Conservation (phyloP, 2,329 filamentous ascomycete genomes). For the Exophiala sideris region DNA sequence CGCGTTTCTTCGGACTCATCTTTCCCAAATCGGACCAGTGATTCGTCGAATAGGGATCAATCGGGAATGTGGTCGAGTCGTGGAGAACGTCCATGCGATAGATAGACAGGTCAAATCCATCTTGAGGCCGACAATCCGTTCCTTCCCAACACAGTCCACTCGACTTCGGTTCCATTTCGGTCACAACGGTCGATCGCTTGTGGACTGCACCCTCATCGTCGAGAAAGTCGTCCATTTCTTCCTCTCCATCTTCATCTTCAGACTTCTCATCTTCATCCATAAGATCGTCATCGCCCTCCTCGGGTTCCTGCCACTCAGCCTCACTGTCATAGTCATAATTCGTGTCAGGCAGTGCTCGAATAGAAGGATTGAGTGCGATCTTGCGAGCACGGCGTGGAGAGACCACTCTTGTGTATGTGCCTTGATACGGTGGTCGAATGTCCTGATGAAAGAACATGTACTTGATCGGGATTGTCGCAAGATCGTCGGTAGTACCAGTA, state of each 20-base stretch:
- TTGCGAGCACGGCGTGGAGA: constrained; percentile 40
- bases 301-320: constrained; percentile 62
- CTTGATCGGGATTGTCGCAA: constrained; percentile 48
- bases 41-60: constrained; percentile 77
- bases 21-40: constrained; percentile 63
- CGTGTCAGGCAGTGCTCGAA: constrained; percentile 50
- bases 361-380: constrained; percentile 54
- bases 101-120: constrained; percentile 51
- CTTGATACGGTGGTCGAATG: constrained; percentile 61
- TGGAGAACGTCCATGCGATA: constrained; percentile 64
- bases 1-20: constrained; percentile 14
- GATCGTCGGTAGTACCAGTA: constrained; percentile 19
- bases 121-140: constrained; percentile 38
- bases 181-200: constrained; percentile 57
- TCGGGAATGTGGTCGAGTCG: constrained; percentile 42
- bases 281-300: constrained; percentile 70
- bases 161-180: constrained; percentile 70
- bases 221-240: constrained; percentile 85
- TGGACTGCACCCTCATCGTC: constrained; percentile 76
- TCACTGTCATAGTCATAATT: constrained; percentile 67
- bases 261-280: constrained; percentile 64
- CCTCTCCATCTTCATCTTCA: constrained; percentile 63
- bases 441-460: constrained; percentile 60
- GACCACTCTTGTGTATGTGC: constrained; percentile 55
- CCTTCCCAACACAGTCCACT: constrained; percentile 85